phyloP scores from a whole-genome alignment of 228 moss, liverwort and hornwort species.

The Sphagnum magellanicum region DNA sequence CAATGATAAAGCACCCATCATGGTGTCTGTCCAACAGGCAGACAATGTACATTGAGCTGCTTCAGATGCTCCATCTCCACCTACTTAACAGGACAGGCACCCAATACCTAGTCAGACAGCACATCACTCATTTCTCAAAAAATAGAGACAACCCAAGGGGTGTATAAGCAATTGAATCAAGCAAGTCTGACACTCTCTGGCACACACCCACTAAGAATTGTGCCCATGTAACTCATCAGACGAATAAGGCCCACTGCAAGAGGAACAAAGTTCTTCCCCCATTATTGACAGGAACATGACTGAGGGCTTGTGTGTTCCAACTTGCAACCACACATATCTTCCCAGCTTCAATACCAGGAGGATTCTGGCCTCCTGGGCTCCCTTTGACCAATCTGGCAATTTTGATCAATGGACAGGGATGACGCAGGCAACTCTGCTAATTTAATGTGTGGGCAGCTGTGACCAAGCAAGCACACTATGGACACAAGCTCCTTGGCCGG shows the following conservation, averaged over 20 bases:
- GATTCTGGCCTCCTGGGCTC: conserved; percentile 30
- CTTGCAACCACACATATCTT: conserved; percentile 69
- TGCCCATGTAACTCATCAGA: conserved; percentile 73
- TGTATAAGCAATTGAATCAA: conserved; percentile 75
- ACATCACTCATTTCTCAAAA: neutral
- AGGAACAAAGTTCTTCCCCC: conserved; percentile 59
- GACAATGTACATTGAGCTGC: conserved; percentile 80
- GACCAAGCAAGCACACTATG: too few relatives aligned
- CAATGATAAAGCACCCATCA: conserved; percentile 79
- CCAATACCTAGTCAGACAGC: neutral
- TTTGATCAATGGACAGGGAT: neutral
- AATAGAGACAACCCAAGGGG: neutral
- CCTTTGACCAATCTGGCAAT: conserved; percentile 56
- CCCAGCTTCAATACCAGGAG: conserved; percentile 64
- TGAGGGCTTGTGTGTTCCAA: conserved; percentile 86
- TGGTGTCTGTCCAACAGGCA: conserved; percentile 73
- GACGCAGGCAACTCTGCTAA: too few relatives aligned
- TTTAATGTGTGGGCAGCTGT: too few relatives aligned
- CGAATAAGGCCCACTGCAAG: conserved; percentile 81
- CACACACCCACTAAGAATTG: conserved; percentile 78
- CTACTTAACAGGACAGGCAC: conserved; percentile 30
- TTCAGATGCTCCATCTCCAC: conserved; percentile 99
- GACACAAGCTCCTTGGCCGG: too few relatives aligned
- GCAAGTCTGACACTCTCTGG: conserved; percentile 92
- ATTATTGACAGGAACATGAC: conserved; percentile 91